Base-by-base conservation (phyloP, 345 rosid genomes). In the Pugionium cornutum region DNA sequence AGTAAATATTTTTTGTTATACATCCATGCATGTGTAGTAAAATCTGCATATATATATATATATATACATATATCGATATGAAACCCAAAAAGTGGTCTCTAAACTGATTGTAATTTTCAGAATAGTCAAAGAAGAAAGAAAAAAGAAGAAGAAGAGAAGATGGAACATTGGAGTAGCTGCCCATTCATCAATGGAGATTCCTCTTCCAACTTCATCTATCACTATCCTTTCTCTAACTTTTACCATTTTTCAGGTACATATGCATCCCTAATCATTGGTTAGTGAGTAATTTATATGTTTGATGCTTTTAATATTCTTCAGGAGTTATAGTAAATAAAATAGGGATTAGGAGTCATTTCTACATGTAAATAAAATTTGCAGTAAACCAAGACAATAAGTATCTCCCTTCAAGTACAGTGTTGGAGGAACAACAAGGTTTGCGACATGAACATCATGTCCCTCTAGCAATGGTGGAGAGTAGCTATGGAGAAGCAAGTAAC, bases 401-500 rank as follows among this genome's bases (percentile, higher is more conserved):
- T 64, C 3, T 49, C 2, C 58, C 33, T 57, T 58, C 76, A 53
- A 72, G 64, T 54, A 44, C 65, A 64, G 62, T 83, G 74, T 75
- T 64, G 26, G 78, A 73, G 40, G 48, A 67, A 59, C 53, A 62
- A n/a, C 70, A 62, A 31, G 81, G 34, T 64, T 25, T 10, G 29
- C 53, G 57, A 8, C 47, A 11, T 64, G 58, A 30, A 79, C 42
- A 33, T 69, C 58, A 60, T 73, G 56, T 47, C 4, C 67, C 76
- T 58, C 56, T 40, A 72, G 25, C 62, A 44, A 65, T 43, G 62
- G 32, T 73, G 71, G 18, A 64, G 51, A 57, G 40, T 36, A 18
- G 53, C n/a, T 64, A 47, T 76, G 82, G 85, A 82, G 48, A 85
- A 74, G 82, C 28, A 34, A 49, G 58, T 53, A 72, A 46, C 53